A percentile compares a stretch with the other conserved stretches of the same genome.
phyloP scores from a whole-genome alignment of 1,284 basidiomycete species.

The Sporisorium iseilematis-ciliati region DNA sequence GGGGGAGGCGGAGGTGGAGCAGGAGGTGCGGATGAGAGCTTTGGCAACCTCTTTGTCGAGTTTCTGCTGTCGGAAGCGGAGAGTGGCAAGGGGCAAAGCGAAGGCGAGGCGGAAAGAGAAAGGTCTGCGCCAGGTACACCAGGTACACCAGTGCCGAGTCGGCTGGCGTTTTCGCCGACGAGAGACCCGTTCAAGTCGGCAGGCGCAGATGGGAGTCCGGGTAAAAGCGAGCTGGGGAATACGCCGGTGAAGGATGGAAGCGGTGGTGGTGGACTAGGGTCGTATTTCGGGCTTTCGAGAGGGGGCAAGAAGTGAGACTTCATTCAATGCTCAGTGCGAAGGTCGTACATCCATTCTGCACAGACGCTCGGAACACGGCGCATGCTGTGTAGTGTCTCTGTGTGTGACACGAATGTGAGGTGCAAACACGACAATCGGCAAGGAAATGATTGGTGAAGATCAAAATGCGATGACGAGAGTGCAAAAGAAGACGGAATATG shows the following conservation, averaged over 20 bases:
- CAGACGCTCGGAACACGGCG: neutral
- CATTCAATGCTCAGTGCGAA: too few relatives aligned
- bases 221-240: neutral
- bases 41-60: constrained; percentile 67
- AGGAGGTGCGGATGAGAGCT: constrained; percentile 55
- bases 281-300: constrained; percentile 34
- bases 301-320: constrained; percentile 6
- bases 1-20: neutral
- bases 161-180: constrained; percentile 14
- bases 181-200: neutral
- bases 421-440: neutral
- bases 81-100: constrained; percentile 14
- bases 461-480: neutral
- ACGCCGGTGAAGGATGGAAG: neutral
- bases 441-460: neutral
- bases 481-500: neutral
- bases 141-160: neutral
- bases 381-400: too few relatives aligned
- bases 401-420: too few relatives aligned
- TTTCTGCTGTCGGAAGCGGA: constrained; percentile 67
- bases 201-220: neutral
- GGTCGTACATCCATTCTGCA: neutral
- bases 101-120: neutral
- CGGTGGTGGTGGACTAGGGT: constrained; percentile 25
- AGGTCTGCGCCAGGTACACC: neutral